These are phyloP conservation scores for Mycocalia duriaeana DNA, from an alignment of 1,284 basidiomycete genomes.

Conservation along the genomic window DNA sequence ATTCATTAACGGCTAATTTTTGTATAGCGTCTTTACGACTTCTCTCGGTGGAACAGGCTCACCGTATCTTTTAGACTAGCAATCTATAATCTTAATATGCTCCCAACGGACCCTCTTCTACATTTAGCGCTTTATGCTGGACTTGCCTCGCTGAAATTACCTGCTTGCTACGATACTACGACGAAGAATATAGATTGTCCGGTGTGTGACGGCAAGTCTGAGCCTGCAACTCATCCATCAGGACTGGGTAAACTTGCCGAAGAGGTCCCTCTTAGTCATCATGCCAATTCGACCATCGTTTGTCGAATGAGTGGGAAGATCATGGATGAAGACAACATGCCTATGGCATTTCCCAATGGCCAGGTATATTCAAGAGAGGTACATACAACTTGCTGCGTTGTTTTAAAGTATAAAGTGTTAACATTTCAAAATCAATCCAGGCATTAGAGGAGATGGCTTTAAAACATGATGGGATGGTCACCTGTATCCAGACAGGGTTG, in stretches of 20 bases:
- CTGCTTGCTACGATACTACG: slow-evolving; percentile 60
- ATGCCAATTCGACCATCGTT: slow-evolving; percentile 92
- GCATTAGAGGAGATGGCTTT: slow-evolving; percentile 81
- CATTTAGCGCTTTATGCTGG: slow-evolving; percentile 87
- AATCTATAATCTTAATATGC: slow-evolving; percentile 79
- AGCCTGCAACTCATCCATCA: slow-evolving; percentile 29
- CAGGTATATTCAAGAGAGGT: slow-evolving; percentile 91
- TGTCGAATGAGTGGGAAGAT: slow-evolving; percentile 88
- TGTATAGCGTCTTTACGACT: slow-evolving; percentile 75
- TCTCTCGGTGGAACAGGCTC: slow-evolving; percentile 69
- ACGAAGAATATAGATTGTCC: slow-evolving; percentile 87
- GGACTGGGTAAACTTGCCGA: slow-evolving; percentile 74
- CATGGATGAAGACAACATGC: slow-evolving; percentile 91
- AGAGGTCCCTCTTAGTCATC: slow-evolving; percentile 90
- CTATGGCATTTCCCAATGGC: slow-evolving; percentile 89
- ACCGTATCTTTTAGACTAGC: slow-evolving; percentile 77
- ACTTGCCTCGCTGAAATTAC: slow-evolving; percentile 81
- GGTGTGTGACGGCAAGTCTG: slow-evolving; percentile 66
- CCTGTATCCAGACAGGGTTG: slow-evolving; percentile 74
- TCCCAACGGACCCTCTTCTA: slow-evolving; percentile 83
- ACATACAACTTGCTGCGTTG: slow-evolving; percentile 21
- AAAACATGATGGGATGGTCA: slow-evolving; percentile 69
- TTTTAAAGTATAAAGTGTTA: slow-evolving; percentile 1
- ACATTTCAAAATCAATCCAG: slow-evolving; percentile 34
- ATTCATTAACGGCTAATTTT: neutral